Conservation (phyloP, 208 protist species). For the Leishmania aethiopica region DNA sequence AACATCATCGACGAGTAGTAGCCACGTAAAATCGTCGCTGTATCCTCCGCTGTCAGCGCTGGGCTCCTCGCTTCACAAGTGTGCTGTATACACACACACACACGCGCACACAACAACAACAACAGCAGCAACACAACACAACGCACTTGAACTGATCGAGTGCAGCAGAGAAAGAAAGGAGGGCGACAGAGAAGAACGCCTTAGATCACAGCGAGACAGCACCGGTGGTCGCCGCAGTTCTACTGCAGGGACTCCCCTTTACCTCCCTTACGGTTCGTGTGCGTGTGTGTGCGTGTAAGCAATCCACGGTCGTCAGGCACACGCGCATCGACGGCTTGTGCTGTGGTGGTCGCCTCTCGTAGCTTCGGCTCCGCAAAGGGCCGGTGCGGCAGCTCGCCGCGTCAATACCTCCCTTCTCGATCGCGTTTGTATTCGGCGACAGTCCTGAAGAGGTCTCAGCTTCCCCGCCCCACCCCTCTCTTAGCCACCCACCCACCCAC, state of each 20-base stretch:
- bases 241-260: background rate
- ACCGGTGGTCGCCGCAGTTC: no score
- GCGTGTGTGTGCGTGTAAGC: background rate
- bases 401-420: background rate
- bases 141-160: background rate
- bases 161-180: background rate
- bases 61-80: background rate
- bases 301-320: background rate
- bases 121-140: no score
- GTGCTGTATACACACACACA: background rate
- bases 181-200: background rate
- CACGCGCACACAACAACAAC: no score
- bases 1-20: no score
- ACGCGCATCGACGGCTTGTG: background rate
- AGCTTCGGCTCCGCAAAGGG: background rate
- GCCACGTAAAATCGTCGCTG: no score
- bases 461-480: background rate
- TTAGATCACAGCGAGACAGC: background rate
- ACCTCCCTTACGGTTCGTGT: background rate
- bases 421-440: background rate
- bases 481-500: background rate
- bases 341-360: background rate
- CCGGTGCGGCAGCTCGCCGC: no score
- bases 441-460: background rate
- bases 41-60: no score